Conservation (phyloP, 164 flowering plant genomes). For the Saururus chinensis region DNA sequence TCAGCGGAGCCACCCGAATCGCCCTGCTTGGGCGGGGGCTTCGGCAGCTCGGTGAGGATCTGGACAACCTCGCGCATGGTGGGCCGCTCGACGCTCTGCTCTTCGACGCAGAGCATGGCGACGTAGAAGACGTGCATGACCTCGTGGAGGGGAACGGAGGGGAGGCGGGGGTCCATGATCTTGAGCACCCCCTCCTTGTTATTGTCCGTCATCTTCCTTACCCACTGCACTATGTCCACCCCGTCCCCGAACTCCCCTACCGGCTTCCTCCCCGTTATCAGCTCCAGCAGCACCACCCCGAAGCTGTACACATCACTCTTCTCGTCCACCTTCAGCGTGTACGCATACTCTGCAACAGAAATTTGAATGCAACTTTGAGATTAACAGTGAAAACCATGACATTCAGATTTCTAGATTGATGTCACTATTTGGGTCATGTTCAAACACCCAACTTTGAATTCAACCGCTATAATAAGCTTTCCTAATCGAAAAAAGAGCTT, state of each 20-base stretch:
- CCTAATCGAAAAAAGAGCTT: too few relatives aligned
- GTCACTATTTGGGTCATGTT: too few relatives aligned
- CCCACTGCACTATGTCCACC: conserved; percentile 98
- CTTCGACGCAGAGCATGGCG: conserved; percentile 95
- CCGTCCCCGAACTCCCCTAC: conserved; percentile 99
- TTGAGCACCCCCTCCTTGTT: conserved; percentile 75
- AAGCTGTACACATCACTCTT: conserved; percentile 97
- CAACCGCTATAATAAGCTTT: too few relatives aligned
- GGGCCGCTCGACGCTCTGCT: conserved; percentile 90
- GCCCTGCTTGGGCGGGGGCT: conserved; percentile 34
- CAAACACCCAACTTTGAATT: too few relatives aligned
- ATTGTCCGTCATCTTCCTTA: conserved; percentile 75
- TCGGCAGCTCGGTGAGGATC: conserved; percentile 75
- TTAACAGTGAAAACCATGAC: too few relatives aligned
- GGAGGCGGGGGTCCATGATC: conserved; percentile 73
- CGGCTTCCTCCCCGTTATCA: conserved; percentile 79
- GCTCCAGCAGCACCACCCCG: conserved; percentile 85
- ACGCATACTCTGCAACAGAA: conserved; percentile 66
- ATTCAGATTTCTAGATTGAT: too few relatives aligned
- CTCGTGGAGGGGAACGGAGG: conserved; percentile 73
- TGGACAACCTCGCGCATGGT: conserved; percentile 98
- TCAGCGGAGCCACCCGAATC: conserved; percentile 20
- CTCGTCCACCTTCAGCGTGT: conserved; percentile 92
- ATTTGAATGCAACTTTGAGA: not conserved
- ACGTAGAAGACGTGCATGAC: conserved; percentile 94